A percentile compares a stretch with the other conserved stretches of the same genome.
These are phyloP conservation scores for Carex scoparia DNA, from an alignment of 176 grass and related monocot species.

Conservation along the genomic window DNA sequence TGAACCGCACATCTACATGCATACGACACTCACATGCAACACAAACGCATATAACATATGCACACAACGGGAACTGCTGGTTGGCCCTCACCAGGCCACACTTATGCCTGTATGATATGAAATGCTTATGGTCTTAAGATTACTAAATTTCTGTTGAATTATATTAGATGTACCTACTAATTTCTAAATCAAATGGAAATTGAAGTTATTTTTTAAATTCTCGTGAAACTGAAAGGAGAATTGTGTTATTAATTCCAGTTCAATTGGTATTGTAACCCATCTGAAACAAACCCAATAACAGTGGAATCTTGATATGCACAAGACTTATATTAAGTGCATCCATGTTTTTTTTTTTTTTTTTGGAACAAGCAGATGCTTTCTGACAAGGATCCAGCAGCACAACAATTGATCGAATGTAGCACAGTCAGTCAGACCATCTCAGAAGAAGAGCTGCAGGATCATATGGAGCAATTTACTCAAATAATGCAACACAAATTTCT, in stretches of 20 bases:
- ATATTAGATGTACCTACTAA: background rate
- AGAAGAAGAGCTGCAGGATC: constrained; percentile 68
- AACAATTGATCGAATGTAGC: background rate
- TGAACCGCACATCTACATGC: no score
- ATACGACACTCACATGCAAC: background rate
- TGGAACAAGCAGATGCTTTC: background rate
- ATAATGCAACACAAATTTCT: constrained; percentile 94
- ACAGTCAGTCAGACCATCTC: constrained; percentile 35
- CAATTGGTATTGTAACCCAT: background rate
- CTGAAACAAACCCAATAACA: background rate
- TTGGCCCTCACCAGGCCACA: background rate
- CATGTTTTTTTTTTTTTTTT: background rate
- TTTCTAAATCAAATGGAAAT: background rate
- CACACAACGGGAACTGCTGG: background rate
- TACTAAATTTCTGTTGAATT: background rate
- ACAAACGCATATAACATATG: background rate
- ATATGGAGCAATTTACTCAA: constrained; percentile 66
- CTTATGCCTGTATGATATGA: background rate
- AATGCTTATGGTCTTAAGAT: background rate
- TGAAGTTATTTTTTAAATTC: background rate
- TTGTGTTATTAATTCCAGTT: background rate
- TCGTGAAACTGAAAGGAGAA: background rate
- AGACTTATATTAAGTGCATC: background rate
- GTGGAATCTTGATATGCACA: background rate
- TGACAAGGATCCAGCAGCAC: background rate